Conservation (phyloP, 148 eudicot species). For the Hydrangea macrophylla region DNA sequence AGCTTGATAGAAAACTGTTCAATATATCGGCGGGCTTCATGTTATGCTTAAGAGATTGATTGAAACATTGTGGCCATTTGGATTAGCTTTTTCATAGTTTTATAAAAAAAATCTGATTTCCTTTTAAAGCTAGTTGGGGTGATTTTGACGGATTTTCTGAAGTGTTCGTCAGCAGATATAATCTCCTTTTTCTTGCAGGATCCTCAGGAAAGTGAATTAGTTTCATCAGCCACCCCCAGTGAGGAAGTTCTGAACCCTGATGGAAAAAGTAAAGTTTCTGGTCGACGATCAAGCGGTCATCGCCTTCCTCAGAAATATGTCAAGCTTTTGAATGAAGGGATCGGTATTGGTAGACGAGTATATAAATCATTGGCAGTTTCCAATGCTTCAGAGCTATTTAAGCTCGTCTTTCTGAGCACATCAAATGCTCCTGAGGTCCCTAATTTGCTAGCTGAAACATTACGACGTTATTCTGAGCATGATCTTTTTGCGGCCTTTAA, state of each 20-base stretch:
- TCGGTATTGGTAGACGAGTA: conserved; percentile 30
- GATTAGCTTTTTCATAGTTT: background rate
- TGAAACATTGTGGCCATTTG: too few relatives aligned
- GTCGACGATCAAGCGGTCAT: conserved; percentile 38
- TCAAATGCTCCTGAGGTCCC: conserved; percentile 67
- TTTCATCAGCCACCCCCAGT: conserved; percentile 24
- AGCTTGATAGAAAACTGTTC: background rate
- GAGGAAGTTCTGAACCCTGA: conserved; percentile 34
- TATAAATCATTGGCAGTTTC: conserved; percentile 77
- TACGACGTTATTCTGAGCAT: conserved; percentile 87
- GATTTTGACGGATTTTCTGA: background rate
- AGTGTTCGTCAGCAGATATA: too few relatives aligned
- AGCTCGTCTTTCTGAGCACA: conserved; percentile 81
- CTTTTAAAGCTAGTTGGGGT: background rate
- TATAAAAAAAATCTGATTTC: too few relatives aligned
- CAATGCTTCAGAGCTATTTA: conserved; percentile 86
- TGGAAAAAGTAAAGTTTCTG: conserved; percentile 31
- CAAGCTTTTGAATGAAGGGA: conserved; percentile 54
- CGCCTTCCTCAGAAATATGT: conserved; percentile 59
- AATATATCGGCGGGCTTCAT: background rate
- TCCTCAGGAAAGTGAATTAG: conserved; percentile 16
- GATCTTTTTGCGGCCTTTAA: conserved; percentile 92
- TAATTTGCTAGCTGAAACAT: conserved; percentile 74
- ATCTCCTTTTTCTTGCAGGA: conserved; percentile 33
- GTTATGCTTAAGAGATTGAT: too few relatives aligned